A percentile compares a stretch with the other conserved stretches of the same genome.
Evolutionary conservation across 2,329 filamentous ascomycete genomes (phyloP).

Genomic region (Monosporascus sp.): DNA sequence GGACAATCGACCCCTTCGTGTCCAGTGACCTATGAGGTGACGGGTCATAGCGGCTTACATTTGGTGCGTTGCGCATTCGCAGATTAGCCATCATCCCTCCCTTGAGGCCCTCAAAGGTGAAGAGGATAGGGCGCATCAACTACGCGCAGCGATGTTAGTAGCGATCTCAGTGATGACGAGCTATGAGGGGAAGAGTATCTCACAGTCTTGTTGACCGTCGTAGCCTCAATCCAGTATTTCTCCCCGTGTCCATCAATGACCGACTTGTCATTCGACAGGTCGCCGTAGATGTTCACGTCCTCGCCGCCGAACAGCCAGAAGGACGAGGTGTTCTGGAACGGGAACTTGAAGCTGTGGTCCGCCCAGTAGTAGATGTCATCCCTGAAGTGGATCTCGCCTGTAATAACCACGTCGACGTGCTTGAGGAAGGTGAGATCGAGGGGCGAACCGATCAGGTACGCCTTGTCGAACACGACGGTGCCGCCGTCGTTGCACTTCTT

Average conservation of each 20-base stretch:
- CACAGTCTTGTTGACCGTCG: slow-evolving; percentile 26
- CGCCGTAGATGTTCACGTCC: slow-evolving; percentile 62
- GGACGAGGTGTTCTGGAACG: slow-evolving; percentile 59
- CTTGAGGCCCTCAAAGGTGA: slow-evolving; percentile 53
- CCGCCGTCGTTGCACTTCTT: slow-evolving; percentile 59
- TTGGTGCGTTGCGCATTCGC: slow-evolving; percentile 53
- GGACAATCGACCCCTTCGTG: not conserved
- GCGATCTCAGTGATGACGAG: not conserved
- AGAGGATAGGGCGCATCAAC: slow-evolving; percentile 53
- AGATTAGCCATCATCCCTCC: slow-evolving; percentile 55
- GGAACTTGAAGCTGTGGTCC: slow-evolving; percentile 56
- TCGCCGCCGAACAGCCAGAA: slow-evolving; percentile 43
- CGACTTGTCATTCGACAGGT: slow-evolving; percentile 20
- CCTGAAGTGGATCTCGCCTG: slow-evolving; percentile 56
- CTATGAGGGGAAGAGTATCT: not conserved
- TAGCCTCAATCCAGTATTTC: slow-evolving; percentile 56
- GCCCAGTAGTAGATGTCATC: slow-evolving; percentile 68
- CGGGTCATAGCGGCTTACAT: slow-evolving; percentile 11
- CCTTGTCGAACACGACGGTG: slow-evolving; percentile 53
- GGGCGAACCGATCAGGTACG: slow-evolving; percentile 59
- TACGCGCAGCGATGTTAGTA: slow-evolving; percentile 3
- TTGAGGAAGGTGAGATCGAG: slow-evolving; percentile 61
- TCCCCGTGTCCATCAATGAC: slow-evolving; percentile 59
- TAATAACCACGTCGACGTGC: slow-evolving; percentile 55
- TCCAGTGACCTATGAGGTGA: not conserved